These are phyloP conservation scores for Aspergillus clavatus DNA, from an alignment of 2,329 filamentous ascomycete species.

Conservation along the genomic window DNA sequence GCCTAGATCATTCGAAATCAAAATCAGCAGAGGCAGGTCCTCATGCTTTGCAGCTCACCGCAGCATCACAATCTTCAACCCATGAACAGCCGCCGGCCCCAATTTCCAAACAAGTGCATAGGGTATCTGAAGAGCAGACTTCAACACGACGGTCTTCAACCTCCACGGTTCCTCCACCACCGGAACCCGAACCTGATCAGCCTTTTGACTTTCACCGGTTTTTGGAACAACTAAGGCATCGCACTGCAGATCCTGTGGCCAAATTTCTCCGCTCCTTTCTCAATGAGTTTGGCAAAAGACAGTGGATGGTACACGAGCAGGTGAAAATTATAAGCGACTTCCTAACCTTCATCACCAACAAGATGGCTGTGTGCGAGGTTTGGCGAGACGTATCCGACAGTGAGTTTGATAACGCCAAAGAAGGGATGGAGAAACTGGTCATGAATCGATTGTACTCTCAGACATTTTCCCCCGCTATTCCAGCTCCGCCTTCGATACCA, in stretches of 20 bases:
- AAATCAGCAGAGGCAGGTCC: slow-evolving; percentile 37
- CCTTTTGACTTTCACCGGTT: slow-evolving; percentile 98
- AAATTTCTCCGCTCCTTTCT: slow-evolving; percentile 93
- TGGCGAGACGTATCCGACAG: slow-evolving; percentile 94
- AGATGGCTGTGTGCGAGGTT: slow-evolving; percentile 95
- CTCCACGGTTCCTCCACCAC: slow-evolving; percentile 55
- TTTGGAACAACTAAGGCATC: slow-evolving; percentile 88
- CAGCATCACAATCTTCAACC: slow-evolving; percentile 10
- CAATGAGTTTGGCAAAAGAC: slow-evolving; percentile 89
- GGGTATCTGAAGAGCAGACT: slow-evolving; percentile 21
- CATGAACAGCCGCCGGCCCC: slow-evolving; percentile 20
- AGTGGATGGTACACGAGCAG: slow-evolving; percentile 99
- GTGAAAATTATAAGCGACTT: slow-evolving; percentile 99
- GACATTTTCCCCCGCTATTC: slow-evolving; percentile 92
- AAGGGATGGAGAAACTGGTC: slow-evolving; percentile 98
- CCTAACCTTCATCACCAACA: slow-evolving; percentile 91
- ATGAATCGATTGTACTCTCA: slow-evolving; percentile 97
- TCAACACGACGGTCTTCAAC: slow-evolving; percentile 31
- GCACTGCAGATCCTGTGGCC: slow-evolving; percentile 95
- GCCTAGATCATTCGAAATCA: slow-evolving; percentile 65
- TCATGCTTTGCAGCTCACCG: slow-evolving; percentile 17
- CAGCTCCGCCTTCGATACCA: slow-evolving; percentile 66
- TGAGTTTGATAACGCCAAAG: slow-evolving; percentile 95
- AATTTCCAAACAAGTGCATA: slow-evolving; percentile 24
- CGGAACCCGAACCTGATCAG: slow-evolving; percentile 75